Percentiles rank a stretch among this genome's conserved stretches.
phyloP scores from a whole-genome alignment of 148 eudicot genomes.

The Amaranthus hypochondriacus region DNA sequence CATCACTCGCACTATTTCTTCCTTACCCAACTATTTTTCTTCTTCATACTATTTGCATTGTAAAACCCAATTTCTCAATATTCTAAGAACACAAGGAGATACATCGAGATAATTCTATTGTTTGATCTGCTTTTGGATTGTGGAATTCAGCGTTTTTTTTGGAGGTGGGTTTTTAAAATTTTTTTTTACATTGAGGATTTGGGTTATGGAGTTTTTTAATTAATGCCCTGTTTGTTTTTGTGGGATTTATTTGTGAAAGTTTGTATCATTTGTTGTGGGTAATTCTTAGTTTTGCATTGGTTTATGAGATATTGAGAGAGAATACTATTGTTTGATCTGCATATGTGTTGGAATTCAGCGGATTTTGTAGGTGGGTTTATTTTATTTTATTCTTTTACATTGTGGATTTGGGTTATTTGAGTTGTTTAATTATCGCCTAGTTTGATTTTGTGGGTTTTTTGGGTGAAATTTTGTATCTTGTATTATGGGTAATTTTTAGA shows the following conservation, averaged over 20 bases:
- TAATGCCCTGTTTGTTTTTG: constrained; percentile 6
- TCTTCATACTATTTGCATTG: constrained; percentile 10
- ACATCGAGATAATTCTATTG: not conserved
- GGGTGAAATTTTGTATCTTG: constrained; percentile 11
- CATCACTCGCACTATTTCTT: constrained; percentile 21
- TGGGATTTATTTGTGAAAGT: not conserved
- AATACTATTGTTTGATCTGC: too few relatives aligned
- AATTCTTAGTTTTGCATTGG: too few relatives aligned
- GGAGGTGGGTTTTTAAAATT: constrained; percentile 7
- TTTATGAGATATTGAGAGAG: too few relatives aligned
- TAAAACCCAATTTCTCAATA: not conserved
- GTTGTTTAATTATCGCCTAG: not conserved
- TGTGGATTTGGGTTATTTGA: constrained; percentile 3
- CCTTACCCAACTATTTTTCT: constrained; percentile 8
- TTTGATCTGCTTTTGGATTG: constrained; percentile 6
- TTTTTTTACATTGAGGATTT: not conserved
- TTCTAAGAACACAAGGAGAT: too few relatives aligned
- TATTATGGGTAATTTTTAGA: constrained; percentile 9
- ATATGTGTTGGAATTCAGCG: too few relatives aligned
- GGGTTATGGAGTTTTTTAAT: constrained; percentile 8
- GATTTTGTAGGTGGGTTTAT: too few relatives aligned
- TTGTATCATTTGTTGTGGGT: too few relatives aligned
- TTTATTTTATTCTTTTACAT: too few relatives aligned
- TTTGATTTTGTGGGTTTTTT: constrained; percentile 4
- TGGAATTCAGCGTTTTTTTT: not conserved